Percentiles rank a stretch among this genome's conserved stretches.
Conservation (phyloP, 2,329 filamentous ascomycete genomes). For the Drechslerella stenobrocha region DNA sequence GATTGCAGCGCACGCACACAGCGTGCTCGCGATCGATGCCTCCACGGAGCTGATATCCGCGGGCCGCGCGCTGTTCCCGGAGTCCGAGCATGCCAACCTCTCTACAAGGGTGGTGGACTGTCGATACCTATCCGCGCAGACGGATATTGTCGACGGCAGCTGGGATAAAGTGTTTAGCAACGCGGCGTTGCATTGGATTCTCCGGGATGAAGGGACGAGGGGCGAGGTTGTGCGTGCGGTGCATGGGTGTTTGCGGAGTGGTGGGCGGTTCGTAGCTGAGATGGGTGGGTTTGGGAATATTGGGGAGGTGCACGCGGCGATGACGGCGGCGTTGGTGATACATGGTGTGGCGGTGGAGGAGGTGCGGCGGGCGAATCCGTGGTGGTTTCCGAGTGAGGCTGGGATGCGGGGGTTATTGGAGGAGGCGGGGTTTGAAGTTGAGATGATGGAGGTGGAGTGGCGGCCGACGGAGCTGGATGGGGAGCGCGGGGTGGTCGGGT, state of each 20-base stretch:
- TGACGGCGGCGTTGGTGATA: conserved; percentile 44
- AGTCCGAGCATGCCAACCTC: conserved; percentile 53
- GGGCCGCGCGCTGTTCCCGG: conserved; percentile 52
- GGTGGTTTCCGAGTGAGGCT: conserved; percentile 49
- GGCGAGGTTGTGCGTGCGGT: conserved; percentile 9
- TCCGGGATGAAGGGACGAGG: conserved; percentile 21
- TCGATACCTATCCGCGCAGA: conserved; percentile 14
- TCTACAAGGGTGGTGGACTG: conserved; percentile 53
- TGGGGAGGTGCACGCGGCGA: conserved; percentile 49
- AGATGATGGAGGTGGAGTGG: conserved; percentile 49
- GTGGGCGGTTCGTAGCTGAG: conserved; percentile 50
- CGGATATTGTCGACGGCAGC: conserved; percentile 32
- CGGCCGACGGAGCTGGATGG: conserved; percentile 49
- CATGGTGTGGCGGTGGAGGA: conserved; percentile 23
- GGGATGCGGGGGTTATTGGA: conserved; percentile 37
- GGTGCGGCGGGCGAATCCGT: conserved; percentile 45
- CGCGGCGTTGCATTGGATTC: conserved; percentile 58
- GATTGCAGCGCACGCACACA: conserved; percentile 53
- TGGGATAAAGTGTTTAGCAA: conserved; percentile 58
- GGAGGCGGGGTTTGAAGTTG: conserved; percentile 49
- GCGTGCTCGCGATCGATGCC: conserved; percentile 56
- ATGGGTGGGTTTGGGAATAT: conserved; percentile 51
- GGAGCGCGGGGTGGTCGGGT: conserved; percentile 50
- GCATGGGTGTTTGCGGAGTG: conserved; percentile 28
- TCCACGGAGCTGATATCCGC: conserved; percentile 56